Evolutionary conservation across 768 basidiomycete species (phyloP).

Genomic region (Phaeotremella skinneri): DNA sequence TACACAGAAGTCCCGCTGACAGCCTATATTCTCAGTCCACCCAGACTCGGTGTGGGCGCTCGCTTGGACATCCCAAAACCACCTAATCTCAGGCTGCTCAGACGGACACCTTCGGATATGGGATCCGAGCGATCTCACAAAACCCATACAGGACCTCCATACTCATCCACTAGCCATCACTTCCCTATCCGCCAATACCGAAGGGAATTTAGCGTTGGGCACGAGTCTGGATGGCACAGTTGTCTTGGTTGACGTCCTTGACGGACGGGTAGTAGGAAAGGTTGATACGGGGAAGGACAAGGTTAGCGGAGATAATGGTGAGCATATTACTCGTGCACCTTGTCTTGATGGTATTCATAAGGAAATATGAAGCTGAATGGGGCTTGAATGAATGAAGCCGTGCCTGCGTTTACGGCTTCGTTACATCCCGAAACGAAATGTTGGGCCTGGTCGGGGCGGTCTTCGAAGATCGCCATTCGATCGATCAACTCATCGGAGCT

Average conservation of each 20-base stretch:
- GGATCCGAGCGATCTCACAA: conserved; percentile 54
- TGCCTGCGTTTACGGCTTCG: conserved; percentile 77
- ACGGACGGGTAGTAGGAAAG: conserved; percentile 62
- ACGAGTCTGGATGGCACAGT: conserved; percentile 85
- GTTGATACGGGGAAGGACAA: conserved; percentile 72
- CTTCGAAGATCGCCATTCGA: conserved; percentile 40
- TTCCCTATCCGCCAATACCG: conserved; percentile 68
- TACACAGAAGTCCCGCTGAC: neutral
- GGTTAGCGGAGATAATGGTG: conserved; percentile 66
- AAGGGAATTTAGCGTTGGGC: conserved; percentile 65
- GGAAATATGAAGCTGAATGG: conserved; percentile 9
- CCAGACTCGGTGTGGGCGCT: conserved; percentile 49
- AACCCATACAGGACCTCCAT: conserved; percentile 61
- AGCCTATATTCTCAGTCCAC: conserved; percentile 27
- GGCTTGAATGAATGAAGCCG: conserved; percentile 10
- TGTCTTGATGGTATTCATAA: conserved; percentile 1
- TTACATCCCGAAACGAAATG: conserved; percentile 60
- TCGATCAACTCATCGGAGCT: conserved; percentile 15
- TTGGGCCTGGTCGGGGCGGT: conserved; percentile 48
- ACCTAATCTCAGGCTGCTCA: conserved; percentile 44
- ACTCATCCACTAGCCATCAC: conserved; percentile 83
- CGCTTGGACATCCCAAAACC: conserved; percentile 42
- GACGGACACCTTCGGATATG: conserved; percentile 48
- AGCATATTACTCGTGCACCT: conserved; percentile 11
- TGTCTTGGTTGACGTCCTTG: conserved; percentile 67